Conservation (phyloP, 305 asterid species). For the Petunia hybrid region DNA sequence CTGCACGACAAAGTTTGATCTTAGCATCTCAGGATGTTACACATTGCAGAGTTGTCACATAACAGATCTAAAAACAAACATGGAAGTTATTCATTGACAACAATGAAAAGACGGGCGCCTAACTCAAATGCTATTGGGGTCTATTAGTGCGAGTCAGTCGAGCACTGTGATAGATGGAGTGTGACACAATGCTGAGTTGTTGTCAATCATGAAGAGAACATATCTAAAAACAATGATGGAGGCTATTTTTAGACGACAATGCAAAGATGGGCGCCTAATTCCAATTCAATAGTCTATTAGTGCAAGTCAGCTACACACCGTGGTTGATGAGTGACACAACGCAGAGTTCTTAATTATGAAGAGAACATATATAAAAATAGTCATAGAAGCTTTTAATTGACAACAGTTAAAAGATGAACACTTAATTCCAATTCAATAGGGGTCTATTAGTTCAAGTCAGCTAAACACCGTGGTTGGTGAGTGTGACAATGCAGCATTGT, state of each 20-base stretch:
- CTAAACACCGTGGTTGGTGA: neutral
- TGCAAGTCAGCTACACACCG: too few relatives aligned
- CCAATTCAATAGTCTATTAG: neutral
- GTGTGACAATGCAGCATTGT: neutral
- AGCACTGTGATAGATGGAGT: too few relatives aligned
- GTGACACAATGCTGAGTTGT: too few relatives aligned
- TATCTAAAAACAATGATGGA: neutral
- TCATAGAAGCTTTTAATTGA: too few relatives aligned
- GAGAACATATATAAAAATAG: too few relatives aligned
- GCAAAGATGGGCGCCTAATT: neutral
- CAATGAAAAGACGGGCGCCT: neutral
- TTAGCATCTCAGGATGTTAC: neutral
- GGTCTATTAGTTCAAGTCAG: neutral
- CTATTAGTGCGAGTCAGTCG: too few relatives aligned
- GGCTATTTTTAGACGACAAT: neutral
- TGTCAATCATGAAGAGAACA: neutral
- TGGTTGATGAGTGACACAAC: too few relatives aligned
- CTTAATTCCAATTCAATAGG: neutral
- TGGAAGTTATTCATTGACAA: conserved; percentile 5
- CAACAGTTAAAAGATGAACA: neutral
- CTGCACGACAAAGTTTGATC: conserved; percentile 46
- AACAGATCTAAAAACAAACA: neutral
- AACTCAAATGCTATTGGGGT: too few relatives aligned
- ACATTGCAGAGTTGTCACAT: neutral
- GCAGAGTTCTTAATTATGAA: too few relatives aligned